These are phyloP conservation scores for Trichoderma afroharzianum DNA, from an alignment of 2,329 filamentous ascomycete genomes.

Conservation along the genomic window DNA sequence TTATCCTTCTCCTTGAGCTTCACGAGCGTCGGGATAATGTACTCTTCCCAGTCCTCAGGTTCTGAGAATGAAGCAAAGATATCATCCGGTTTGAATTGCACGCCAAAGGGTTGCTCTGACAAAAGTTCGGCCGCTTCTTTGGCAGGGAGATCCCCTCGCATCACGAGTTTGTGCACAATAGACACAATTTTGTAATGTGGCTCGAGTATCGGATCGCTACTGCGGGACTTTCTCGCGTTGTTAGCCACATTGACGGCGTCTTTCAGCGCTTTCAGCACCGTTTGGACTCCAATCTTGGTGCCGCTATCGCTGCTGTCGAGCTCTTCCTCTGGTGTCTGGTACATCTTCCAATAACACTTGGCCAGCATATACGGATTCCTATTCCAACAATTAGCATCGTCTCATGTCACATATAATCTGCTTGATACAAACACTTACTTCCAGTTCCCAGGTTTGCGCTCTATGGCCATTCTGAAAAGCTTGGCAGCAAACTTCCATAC, in stretches of 20 bases:
- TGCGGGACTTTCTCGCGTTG: conserved; percentile 51
- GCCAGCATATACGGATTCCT: conserved; percentile 58
- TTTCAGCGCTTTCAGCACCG: conserved; percentile 48
- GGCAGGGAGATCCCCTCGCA: conserved; percentile 45
- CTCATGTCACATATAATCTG: background rate
- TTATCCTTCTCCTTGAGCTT: conserved; percentile 71
- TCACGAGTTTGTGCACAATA: conserved; percentile 76
- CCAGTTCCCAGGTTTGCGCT: conserved; percentile 53
- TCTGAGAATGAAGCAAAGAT: conserved; percentile 35
- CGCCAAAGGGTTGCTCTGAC: conserved; percentile 53
- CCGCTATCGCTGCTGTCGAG: conserved; percentile 43
- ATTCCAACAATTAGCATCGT: background rate
- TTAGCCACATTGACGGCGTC: conserved; percentile 49
- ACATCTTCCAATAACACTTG: conserved; percentile 64
- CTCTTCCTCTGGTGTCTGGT: conserved; percentile 44
- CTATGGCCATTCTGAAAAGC: conserved; percentile 55
- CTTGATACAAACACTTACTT: conserved; percentile 40
- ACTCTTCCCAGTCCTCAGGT: conserved; percentile 58
- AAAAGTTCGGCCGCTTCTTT: conserved; percentile 51
- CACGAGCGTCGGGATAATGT: conserved; percentile 49
- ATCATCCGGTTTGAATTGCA: conserved; percentile 32
- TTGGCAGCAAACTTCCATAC: conserved; percentile 59
- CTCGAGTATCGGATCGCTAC: conserved; percentile 77
- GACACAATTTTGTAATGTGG: conserved; percentile 90
- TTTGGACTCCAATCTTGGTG: conserved; percentile 31